Percentiles rank a stretch among this genome's conserved stretches.
These are phyloP conservation scores for Phlyctochytrium bullatum DNA, from an alignment of 192 early-diverging fungal species.

Conservation along the genomic window DNA sequence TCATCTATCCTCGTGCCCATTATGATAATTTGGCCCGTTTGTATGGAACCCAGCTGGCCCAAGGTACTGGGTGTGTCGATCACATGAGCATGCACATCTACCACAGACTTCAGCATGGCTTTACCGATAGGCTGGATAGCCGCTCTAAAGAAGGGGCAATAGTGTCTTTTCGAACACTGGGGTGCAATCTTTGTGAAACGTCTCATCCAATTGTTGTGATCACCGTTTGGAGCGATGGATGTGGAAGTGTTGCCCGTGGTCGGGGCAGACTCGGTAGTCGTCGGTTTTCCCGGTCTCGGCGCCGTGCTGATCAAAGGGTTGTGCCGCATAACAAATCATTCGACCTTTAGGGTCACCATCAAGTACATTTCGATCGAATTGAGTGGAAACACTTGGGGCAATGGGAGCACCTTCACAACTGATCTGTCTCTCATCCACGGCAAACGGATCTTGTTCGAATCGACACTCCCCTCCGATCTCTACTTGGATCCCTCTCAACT, in stretches of 20 bases:
- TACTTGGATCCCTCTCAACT: not conserved
- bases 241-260: not conserved
- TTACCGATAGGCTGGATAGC: no score
- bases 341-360: not conserved
- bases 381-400: not conserved
- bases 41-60: not conserved
- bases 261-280: not conserved
- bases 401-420: not conserved
- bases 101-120: not conserved
- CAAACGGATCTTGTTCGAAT: not conserved
- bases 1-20: conserved; percentile 32
- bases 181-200: no score
- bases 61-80: conserved; percentile 20
- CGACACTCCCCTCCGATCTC: not conserved
- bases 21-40: conserved; percentile 7
- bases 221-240: not conserved
- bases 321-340: not conserved
- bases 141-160: no score
- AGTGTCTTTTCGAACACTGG: no score
- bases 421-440: not conserved
- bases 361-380: not conserved
- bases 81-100: conserved; percentile 35
- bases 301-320: not conserved
- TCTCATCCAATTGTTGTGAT: no score
- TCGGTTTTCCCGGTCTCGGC: not conserved